Evolutionary conservation across 2,329 filamentous ascomycete species (phyloP).

Genomic region (Arthroderma uncinatum): DNA sequence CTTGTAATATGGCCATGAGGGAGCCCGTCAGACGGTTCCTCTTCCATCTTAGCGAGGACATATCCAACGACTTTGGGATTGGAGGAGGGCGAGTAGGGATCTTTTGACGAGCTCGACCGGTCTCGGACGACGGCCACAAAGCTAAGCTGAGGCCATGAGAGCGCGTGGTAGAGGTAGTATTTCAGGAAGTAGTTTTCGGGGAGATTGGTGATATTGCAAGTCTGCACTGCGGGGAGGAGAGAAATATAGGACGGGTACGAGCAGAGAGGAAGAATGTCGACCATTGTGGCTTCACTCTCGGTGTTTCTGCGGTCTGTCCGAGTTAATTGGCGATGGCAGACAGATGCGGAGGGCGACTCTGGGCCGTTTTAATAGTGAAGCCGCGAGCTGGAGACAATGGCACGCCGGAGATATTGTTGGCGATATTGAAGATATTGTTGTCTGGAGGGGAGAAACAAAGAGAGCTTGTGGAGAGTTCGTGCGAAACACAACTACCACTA

Average conservation of each 20-base stretch:
- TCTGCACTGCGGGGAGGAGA: conserved; percentile 76
- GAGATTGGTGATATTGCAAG: conserved; percentile 96
- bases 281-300: conserved; percentile 27
- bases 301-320: background rate
- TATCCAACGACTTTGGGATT: conserved; percentile 91
- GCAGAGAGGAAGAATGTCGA: conserved; percentile 39
- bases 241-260: conserved; percentile 58
- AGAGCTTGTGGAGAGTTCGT: too few species aligned
- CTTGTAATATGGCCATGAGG: conserved; percentile 95
- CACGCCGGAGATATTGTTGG: background rate
- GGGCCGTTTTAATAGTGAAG: too few species aligned
- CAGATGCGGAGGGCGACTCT: too few species aligned
- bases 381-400: background rate
- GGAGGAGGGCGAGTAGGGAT: conserved; percentile 50
- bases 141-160: conserved; percentile 94
- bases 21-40: conserved; percentile 82
- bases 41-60: conserved; percentile 99
- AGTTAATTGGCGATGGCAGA: too few species aligned
- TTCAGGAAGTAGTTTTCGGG: conserved; percentile 99
- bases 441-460: too few species aligned
- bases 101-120: conserved; percentile 58
- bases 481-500: too few species aligned
- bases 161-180: conserved; percentile 98
- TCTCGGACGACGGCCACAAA: conserved; percentile 92
- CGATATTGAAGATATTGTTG: too few species aligned